Conservation (phyloP, 352 stramenopile species). For the Phytophthora rubi region DNA sequence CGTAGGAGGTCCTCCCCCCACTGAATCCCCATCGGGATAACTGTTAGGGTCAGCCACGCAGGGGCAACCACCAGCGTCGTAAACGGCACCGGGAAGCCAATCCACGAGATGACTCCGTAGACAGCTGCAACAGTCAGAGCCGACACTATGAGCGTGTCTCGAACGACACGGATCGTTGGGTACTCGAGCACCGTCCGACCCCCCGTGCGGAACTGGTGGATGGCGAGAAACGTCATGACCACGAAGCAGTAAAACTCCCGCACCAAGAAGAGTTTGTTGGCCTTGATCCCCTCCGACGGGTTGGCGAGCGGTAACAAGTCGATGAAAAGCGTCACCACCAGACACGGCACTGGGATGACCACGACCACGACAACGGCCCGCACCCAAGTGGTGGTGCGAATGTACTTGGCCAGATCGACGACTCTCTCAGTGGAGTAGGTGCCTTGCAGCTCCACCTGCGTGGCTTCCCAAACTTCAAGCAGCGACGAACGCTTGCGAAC, state of each 20-base stretch:
- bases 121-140: neutral
- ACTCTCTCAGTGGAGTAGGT: neutral
- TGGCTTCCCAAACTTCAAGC: slow-evolving; percentile 4
- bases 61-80: slow-evolving; percentile 3
- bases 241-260: neutral
- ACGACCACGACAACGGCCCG: neutral
- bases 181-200: neutral
- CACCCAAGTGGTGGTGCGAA: neutral
- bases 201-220: neutral
- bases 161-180: neutral
- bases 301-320: slow-evolving; percentile 1
- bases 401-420: slow-evolving; percentile 6
- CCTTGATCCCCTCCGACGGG: neutral
- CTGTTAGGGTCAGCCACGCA: slow-evolving; percentile 5
- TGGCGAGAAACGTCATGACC: neutral
- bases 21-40: neutral
- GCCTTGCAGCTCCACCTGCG: slow-evolving; percentile 6
- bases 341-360: neutral
- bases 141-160: slow-evolving; percentile 8
- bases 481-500: neutral
- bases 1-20: neutral
- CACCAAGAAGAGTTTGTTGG: slow-evolving; percentile 6
- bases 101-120: neutral
- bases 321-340: slow-evolving; percentile 5
- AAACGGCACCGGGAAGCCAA: slow-evolving; percentile 18